Conservation (phyloP, 208 protist genomes). For the Leishmania arabica region DNA sequence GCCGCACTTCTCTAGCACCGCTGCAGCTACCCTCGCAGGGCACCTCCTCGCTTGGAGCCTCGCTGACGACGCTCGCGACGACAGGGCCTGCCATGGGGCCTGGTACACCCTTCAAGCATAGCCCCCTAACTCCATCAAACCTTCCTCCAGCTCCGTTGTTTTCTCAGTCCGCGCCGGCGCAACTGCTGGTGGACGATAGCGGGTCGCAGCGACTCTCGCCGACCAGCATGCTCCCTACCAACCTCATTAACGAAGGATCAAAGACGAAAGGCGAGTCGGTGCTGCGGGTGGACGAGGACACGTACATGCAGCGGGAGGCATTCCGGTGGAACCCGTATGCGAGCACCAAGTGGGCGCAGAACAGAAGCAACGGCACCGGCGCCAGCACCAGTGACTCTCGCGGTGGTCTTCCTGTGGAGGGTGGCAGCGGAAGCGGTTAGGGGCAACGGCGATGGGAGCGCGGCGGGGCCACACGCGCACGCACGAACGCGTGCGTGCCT, state of each 20-base stretch:
- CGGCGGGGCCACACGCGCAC: neutral
- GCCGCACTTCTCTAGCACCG: neutral
- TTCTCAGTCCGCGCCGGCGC: neutral
- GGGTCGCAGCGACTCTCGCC: slow-evolving; percentile 22
- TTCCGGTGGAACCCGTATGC: slow-evolving; percentile 53
- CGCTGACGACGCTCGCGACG: neutral
- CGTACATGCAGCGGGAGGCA: slow-evolving; percentile 33
- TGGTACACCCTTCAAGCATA: neutral
- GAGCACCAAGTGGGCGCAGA: slow-evolving; percentile 25
- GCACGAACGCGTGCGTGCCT: neutral
- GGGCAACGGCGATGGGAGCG: neutral
- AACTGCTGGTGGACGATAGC: neutral
- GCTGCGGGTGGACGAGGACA: slow-evolving; percentile 31
- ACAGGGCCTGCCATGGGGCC: neutral
- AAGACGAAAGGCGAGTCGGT: slow-evolving; percentile 40
- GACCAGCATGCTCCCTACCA: slow-evolving; percentile 36
- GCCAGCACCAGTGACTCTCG: neutral
- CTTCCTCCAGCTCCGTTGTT: neutral
- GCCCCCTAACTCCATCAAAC: neutral
- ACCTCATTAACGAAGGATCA: slow-evolving; percentile 42
- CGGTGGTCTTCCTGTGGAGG: neutral
- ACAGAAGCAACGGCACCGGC: neutral
- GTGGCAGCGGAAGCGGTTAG: neutral
- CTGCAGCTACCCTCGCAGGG: neutral
- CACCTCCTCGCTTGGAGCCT: neutral